Evolutionary conservation across 768 basidiomycete species (phyloP), one percentile per base, ranked within the genome.

Genomic region (Leucogyrophana mollusca): DNA sequence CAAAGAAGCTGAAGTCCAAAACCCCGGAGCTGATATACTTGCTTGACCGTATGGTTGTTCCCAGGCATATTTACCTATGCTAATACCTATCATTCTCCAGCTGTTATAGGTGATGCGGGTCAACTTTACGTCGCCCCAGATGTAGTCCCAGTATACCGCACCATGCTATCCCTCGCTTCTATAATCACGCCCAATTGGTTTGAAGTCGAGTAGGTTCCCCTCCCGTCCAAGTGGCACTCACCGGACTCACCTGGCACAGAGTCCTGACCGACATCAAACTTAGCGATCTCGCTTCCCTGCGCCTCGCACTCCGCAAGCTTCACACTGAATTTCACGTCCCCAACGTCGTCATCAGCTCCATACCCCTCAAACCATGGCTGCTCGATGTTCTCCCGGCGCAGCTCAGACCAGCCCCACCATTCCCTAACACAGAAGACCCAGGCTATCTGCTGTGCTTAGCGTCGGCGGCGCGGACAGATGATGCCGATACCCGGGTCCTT

Each of bases 151-250:
- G 76, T 91, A 32, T 98, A 99, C 71, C 80, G 83, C 37, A 69
- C 75, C 34, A 79, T 94, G 69, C 73, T 95, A 1, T 73, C 82
- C n/a, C 68, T 83, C n/a, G 87, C 96, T 3, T 90, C 90, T 0
- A 83, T 97, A 39, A 97, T 97, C 53, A 93, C 96, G 0, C 96
- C 96, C 0, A 99, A 99, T 61, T 96, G 94, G 82, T 99, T 94
- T 56, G 96, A 99, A 72, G 89, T 87, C 51, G 95, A 98, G 93
- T 94, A 61, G 64, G 59, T 50, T 33, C n/a, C 13, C 37, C 21
- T 35, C 44, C 34, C 1, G 39, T 4, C 34, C 20, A 13, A 9
- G 8, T 21, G 16, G 17, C 22, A 21, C 13, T 7, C 34, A 39
- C 46, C 20, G 49, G 32, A 46, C 21, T 23, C 16, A 30, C 23